Evolutionary conservation across 2,329 filamentous ascomycete species (phyloP), one percentile per base, ranked within the genome.

Genomic region (Colletotrichum australisinense): DNA sequence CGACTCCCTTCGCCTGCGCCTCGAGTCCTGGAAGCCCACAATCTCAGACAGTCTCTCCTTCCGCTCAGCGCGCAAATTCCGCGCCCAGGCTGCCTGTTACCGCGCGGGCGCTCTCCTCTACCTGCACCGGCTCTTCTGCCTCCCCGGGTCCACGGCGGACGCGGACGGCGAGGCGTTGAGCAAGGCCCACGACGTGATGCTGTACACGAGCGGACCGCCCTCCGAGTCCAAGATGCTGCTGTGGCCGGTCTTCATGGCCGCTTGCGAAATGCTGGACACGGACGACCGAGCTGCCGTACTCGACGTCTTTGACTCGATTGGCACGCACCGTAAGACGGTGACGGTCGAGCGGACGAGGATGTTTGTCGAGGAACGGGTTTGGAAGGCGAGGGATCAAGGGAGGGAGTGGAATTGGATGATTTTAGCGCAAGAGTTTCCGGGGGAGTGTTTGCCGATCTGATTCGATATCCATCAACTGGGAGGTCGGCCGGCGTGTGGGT

Each of bases 401-500:
- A 46, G 59, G 14, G 75, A 76, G 14, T 81, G 79, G 79, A 78
- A 78, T 55, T 81, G 79, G 80, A 80, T 80, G 79, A 52, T 74
- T 26, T 30, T 81, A 53, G 77, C 76, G 30, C 72, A 75, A 42
- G 59, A 74, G 62, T 79, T 77, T 65, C 78, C 79, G 0, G 76
- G 76, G n/a, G 80, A 81, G 58, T 78, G 77, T 67, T 66, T 81
- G 26, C 80, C 79, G 16, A 80, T 80, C 52, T 80, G 70, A 78
- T 30, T 28, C 85, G 82, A 16, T 16, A 16, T 42, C 35, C 35
- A 42, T 42, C 35, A 42, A 16, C 26, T 7, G 30, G 3, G 38
- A 14, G 14, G 38, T 42, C 14, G 14, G 35, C 35, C 35, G 35
- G 38, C 28, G 32, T 49, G 5, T 52, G 12, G 35, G 35, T 42